Percentiles rank a stretch among this genome's conserved stretches.
These are phyloP conservation scores for Asterochloris sp. DNA, from an alignment of 139 green algal genomes.

Conservation along the genomic window DNA sequence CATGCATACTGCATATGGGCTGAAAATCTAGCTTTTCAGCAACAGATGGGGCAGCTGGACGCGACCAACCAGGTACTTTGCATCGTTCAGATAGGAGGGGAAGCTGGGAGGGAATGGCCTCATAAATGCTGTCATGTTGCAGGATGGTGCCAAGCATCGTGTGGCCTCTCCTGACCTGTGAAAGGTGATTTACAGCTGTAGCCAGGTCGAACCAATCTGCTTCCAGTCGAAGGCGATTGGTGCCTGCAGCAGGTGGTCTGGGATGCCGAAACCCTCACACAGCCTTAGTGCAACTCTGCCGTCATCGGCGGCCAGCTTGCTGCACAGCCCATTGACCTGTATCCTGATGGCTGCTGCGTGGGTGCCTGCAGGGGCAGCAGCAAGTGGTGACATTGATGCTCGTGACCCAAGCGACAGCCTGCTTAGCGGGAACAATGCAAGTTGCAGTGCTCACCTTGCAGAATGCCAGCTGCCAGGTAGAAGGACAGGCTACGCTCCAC, in stretches of 20 bases:
- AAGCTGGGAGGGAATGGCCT: too few species aligned
- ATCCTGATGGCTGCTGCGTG: conserved; percentile 42
- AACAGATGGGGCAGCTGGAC: too few species aligned
- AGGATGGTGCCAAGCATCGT: too few species aligned
- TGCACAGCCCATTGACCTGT: conserved; percentile 46
- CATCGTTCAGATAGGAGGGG: too few species aligned
- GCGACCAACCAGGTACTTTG: too few species aligned
- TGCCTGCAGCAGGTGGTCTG: conserved; percentile 70
- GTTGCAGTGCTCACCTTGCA: conserved; percentile 11
- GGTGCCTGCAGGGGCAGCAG: neutral
- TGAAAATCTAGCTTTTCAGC: too few species aligned
- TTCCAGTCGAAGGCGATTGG: conserved; percentile 70
- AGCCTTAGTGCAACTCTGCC: conserved; percentile 48
- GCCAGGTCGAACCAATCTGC: conserved; percentile 19
- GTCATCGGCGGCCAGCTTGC: conserved; percentile 34
- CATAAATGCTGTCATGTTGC: too few species aligned
- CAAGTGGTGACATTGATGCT: too few species aligned
- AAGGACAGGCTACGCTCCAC: conserved; percentile 45
- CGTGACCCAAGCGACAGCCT: neutral
- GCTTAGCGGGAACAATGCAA: neutral
- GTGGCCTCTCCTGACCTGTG: too few species aligned
- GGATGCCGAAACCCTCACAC: conserved; percentile 72
- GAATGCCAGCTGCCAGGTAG: conserved; percentile 43
- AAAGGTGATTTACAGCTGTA: neutral
- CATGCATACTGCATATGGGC: too few species aligned